Base-by-base conservation (phyloP, 2,329 filamentous ascomycete genomes). In the Diaporthe sp. region DNA sequence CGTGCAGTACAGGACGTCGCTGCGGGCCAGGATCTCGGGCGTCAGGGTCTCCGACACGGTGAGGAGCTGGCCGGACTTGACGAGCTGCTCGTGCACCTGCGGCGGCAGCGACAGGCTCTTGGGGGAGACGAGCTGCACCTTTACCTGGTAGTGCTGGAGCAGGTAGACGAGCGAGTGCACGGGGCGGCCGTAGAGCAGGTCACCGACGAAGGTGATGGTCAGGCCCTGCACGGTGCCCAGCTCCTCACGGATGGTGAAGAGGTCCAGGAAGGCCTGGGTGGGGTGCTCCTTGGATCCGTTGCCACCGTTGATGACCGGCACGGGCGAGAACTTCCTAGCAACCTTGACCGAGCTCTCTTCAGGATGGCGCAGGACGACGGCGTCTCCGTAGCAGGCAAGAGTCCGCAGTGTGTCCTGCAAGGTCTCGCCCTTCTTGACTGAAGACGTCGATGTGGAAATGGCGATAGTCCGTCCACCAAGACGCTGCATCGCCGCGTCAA, bases 201-300 rank as follows among this genome's bases (percentile, higher is more conserved):
- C 97, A 79, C 97, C 97, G 58, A 95, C 89, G 84, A 99, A 99
- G 68, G 97, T 99, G 81, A 99, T 97, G 58, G 95, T 98, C 77
- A 99, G 88, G 70, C 96, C 96, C 81, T 96, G 96, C 73, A 98
- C 96, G 0, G 96, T 98, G 77, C 97, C 97, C 12, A 98, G 89
- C 84, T 99, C 97, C 85, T 99, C 97, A 78, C 97, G 94, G 81
- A 99, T 99, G 71, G 97, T 98, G 88, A 98, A 99, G 73, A 99
- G 92, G 81, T 99, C 97, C 30, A 99, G 88, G 89, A 99, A 97
- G 0, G 97, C 97, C 85, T 99, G 97, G 0, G 97, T 99, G 0
- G 97, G 97, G 85, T 99, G 97, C 86, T 99, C 97, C 79, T 94
- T 92, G 85, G 94, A 95, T 77, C 97, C 97, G 82, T 99, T 99